Base-by-base conservation (phyloP, 2,329 filamentous ascomycete genomes). In the Phyllosticta citribraziliensis region DNA sequence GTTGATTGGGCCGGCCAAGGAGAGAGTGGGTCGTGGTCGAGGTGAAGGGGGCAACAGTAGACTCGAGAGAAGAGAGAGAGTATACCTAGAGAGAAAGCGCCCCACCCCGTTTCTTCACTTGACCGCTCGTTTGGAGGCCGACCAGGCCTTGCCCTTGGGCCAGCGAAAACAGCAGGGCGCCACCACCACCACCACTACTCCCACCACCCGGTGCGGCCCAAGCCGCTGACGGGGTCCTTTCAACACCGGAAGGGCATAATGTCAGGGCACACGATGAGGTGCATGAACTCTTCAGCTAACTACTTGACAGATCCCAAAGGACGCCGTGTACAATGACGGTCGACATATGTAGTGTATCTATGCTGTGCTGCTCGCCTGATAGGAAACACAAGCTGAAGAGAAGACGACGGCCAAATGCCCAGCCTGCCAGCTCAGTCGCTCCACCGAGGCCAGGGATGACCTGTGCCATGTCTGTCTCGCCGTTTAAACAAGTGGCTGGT, bases 401-500 rank as follows among this genome's bases (percentile, higher is more conserved):
- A 40, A 14, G 5, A 17, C 10, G 10, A 40, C 9, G 12, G 35
- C 8, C 10, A 47, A n/a, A 47, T 8, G 40, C 40, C 40, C 40
- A 47, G 40, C 40, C 40, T 47, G 40, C 40, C 40, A 47, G 3
- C 40, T 47, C 58, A 47, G 27, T 47, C 14, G 14, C 35, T 14
- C 11, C n/a, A 33, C 35, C 3, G n/a, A 25, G 40, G 14, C 40
- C 40, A 47, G 40, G 40, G 40, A 47, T 47, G 40, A n/a, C 40
- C 40, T 47, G 17, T n/a, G 17, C 40, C n/a, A n/a, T 47, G 40
- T 47, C 40, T 47, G 40, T 47, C 40, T 47, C 14, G 40, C 40
- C 14, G 40, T 47, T 65, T 64, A 69, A 67, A 66, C 67, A 68
- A 64, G 68, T 65, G 52, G 69, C 40, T 40, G 35, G 35, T 5